Evolutionary conservation across 2,329 filamentous ascomycete species (phyloP).

Genomic region (Talaromyces verruculosus): DNA sequence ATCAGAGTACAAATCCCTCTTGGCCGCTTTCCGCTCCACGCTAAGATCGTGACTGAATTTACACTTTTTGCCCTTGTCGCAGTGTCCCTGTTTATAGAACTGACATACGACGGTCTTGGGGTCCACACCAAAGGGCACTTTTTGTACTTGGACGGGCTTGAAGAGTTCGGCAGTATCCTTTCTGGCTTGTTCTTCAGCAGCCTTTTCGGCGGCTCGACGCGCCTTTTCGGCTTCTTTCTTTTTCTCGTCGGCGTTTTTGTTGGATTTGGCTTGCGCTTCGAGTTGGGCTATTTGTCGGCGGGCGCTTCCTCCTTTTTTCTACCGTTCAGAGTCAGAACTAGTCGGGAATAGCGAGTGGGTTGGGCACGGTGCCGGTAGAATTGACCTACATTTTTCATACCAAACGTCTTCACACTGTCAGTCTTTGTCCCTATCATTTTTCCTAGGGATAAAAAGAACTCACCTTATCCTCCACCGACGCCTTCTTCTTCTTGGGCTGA

Average conservation of each 20-base stretch:
- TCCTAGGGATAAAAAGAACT: slow-evolving; percentile 18
- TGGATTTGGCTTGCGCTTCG: slow-evolving; percentile 67
- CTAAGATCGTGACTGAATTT: slow-evolving; percentile 94
- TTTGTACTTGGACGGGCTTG: slow-evolving; percentile 93
- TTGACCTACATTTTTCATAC: slow-evolving; percentile 83
- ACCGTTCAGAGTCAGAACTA: slow-evolving; percentile 16
- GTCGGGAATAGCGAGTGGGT: neutral
- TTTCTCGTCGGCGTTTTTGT: slow-evolving; percentile 85
- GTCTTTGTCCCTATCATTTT: neutral
- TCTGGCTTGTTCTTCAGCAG: slow-evolving; percentile 80
- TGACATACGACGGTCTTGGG: slow-evolving; percentile 96
- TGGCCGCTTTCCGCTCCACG: slow-evolving; percentile 86
- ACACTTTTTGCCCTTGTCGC: slow-evolving; percentile 96
- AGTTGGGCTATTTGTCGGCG: slow-evolving; percentile 90
- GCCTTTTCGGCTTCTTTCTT: slow-evolving; percentile 66
- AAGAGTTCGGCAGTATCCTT: slow-evolving; percentile 78
- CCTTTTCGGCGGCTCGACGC: slow-evolving; percentile 80
- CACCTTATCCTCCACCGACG: slow-evolving; percentile 74
- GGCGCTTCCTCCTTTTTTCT: slow-evolving; percentile 87
- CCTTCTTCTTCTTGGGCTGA: slow-evolving; percentile 51
- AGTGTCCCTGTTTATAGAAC: slow-evolving; percentile 95
- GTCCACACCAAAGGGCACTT: slow-evolving; percentile 95
- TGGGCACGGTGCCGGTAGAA: neutral
- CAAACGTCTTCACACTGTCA: slow-evolving; percentile 66
- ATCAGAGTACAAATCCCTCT: slow-evolving; percentile 89